Evolutionary conservation across 352 stramenopile genomes (phyloP), one percentile per base, ranked within the genome.

Genomic region (Globisporangium megalacanthum): DNA sequence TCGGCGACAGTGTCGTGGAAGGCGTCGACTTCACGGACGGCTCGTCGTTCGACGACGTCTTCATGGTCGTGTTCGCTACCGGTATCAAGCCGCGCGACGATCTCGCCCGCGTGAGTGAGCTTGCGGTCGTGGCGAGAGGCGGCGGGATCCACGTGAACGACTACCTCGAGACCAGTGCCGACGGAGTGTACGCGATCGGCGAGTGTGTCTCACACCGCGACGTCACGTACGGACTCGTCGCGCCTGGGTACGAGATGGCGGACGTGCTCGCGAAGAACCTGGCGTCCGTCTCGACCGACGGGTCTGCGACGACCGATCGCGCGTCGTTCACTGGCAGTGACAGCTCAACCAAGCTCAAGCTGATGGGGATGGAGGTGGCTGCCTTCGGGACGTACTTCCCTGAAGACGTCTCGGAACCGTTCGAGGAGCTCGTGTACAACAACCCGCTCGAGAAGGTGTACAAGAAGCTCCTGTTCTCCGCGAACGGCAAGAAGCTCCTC

Each of bases 391-490:
- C 91, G 64, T 90, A 88, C 37, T 76, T 73, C 47, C 73, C 84
- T 0, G 83, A 96, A 56, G 83, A 94, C 19, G 67, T 77, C 31
- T 68, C 88, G 50, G 86, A 94, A 41, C 79, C 83, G 25, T 77
- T 69, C 65, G 54, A 70, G 80, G 79, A 69, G 36, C 61, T 87
- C 47, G 86, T 92, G 52, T 98, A 93, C 77, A 95, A 97, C 60
- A 94, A 98, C 68, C 84, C 87, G 17, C 69, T 97, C 9, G 72
- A 79, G 55, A 79, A 83, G 15, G 78, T 97, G 56, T 97, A 98
- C 79, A 89, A 94, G 56, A 97, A 97, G 62, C 82, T 98, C 29
- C 93, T 96, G 65, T 97, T 98, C 58, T 96, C 94, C 20, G 80
- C 80, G 39, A 78, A 86, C 39, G 80, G 76, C 29, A 89, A 77